These are phyloP conservation scores for Penicillium canariense DNA, from an alignment of 495 filamentous ascomycete species.

Conservation along the genomic window DNA sequence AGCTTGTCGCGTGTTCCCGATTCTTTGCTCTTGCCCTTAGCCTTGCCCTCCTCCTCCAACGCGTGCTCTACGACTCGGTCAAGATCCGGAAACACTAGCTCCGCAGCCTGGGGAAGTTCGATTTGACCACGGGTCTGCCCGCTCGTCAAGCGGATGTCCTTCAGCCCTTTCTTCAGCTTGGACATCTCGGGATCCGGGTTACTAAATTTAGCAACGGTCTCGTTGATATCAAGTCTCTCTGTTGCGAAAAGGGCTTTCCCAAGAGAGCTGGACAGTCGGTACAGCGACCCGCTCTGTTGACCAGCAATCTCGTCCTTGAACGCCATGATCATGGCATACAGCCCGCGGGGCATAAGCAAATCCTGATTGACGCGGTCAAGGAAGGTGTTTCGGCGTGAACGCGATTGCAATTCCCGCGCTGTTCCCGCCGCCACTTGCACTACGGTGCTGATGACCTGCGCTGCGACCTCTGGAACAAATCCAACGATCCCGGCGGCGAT, in stretches of 20 bases:
- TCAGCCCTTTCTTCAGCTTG: constrained; percentile 1
- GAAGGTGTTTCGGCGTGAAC: constrained; percentile 15
- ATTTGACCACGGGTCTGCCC: constrained; percentile 9
- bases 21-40: constrained; percentile 1
- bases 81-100: constrained; percentile 15
- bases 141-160: constrained; percentile 8
- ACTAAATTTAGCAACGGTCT: constrained; percentile 6
- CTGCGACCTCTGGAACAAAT: constrained; percentile 1
- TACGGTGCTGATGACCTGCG: constrained; percentile 4
- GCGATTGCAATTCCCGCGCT: constrained; percentile 12
- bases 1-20: constrained; percentile 2
- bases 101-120: constrained; percentile 13
- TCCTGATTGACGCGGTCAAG: constrained; percentile 50
- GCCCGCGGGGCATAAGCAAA: constrained; percentile 54
- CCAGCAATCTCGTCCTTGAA: constrained; percentile 20
- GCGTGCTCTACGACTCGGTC: constrained; percentile 8
- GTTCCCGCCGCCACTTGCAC: constrained; percentile 10
- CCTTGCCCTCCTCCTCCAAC: background rate
- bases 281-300: constrained; percentile 3
- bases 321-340: constrained; percentile 53
- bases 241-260: constrained; percentile 11
- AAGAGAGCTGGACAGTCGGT: background rate
- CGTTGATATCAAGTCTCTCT: constrained; percentile 12
- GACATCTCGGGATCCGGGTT: constrained; percentile 10
- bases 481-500: constrained; percentile 7